Base-by-base conservation (phyloP, 2,329 filamentous ascomycete genomes). In the Botrytis sinoallii region DNA sequence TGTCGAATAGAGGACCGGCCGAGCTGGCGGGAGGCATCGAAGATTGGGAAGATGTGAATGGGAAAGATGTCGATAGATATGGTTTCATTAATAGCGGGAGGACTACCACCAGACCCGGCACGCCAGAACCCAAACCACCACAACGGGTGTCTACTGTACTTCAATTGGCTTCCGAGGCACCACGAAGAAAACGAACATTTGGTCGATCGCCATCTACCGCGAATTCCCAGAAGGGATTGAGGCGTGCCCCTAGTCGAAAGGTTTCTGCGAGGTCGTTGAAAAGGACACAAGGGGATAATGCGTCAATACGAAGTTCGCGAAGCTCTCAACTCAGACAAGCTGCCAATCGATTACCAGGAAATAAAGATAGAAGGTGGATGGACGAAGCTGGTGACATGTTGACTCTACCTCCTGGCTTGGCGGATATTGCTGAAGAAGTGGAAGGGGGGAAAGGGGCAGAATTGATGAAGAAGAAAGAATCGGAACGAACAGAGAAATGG, bases 361-460 rank as follows among this genome's bases (percentile, higher is more conserved):
- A 91, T 77, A 85, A 85, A 74, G 87, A 90, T 78, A 85, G 89
- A 75, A 85, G 87, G 72, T 87, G 86, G 84, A 86, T 90, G 82
- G 89, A 91, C 76, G 88, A 90, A 77, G 90, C 90, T 10, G 88
- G 88, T n/a, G 89, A 90, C 76, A 91, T 92, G 87, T 84, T 92
- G 72, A 88, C 88, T 16, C 81, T 89, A 44, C 85, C 88, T 42
- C 88, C 89, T 7, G 89, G 87, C 22, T 81, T 90, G 61, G 84
- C 86, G 32, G 86, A 89, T 77, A 85, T 86, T 57, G 83, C 84
- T 16, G 89, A 91, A 73, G 88, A 90, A 76, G 86, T 86, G 35
- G 84, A 85, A 74, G 83, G 84, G 20, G 86, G 86, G 69, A 86
- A 84, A 76, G 82, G 86, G 38, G 85, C 86, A 14, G 87, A 89